phyloP scores from a whole-genome alignment of 371 early-diverging fungal genomes.

The Mortierella sp. region DNA sequence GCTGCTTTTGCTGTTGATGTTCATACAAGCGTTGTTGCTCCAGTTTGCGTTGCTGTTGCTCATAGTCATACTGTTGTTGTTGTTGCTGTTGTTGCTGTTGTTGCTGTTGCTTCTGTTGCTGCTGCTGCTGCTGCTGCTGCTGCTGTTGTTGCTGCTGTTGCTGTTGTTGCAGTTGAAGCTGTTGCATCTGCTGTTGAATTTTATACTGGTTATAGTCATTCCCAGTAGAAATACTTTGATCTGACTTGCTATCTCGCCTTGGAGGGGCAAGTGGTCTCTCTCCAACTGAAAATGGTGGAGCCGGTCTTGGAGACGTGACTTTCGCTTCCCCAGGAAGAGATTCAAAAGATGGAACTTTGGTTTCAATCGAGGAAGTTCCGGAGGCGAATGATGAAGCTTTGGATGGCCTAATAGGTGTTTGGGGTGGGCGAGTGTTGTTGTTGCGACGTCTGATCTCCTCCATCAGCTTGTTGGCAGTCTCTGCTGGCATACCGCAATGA shows the following conservation, averaged over 20 bases:
- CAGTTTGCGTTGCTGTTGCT: slow-evolving; percentile 26
- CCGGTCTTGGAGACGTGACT: slow-evolving; percentile 50
- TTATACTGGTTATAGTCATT: slow-evolving; percentile 12
- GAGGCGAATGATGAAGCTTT: slow-evolving; percentile 29
- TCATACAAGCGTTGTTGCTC: slow-evolving; percentile 30
- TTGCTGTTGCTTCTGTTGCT: slow-evolving; percentile 54
- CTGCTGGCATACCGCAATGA: slow-evolving; percentile 89
- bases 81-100: slow-evolving; percentile 41
- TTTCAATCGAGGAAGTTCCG: background rate
- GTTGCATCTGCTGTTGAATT: slow-evolving; percentile 48
- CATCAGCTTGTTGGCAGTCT: slow-evolving; percentile 83
- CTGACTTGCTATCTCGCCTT: slow-evolving; percentile 31
- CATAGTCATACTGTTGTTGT: slow-evolving; percentile 19
- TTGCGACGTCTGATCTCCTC: slow-evolving; percentile 64
- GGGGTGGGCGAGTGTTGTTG: slow-evolving; percentile 22
- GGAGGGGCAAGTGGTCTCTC: slow-evolving; percentile 7
- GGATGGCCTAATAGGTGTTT: slow-evolving; percentile 29
- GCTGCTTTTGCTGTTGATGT: slow-evolving; percentile 31
- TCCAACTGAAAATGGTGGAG: background rate
- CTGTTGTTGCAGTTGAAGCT: slow-evolving; percentile 43
- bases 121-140: slow-evolving; percentile 44
- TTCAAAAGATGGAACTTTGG: slow-evolving; percentile 16
- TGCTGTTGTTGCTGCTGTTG: slow-evolving; percentile 21
- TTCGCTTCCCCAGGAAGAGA: slow-evolving; percentile 18
- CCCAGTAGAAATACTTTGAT: slow-evolving; percentile 1